A percentile compares a stretch with the other conserved stretches of the same genome.
phyloP scores from a whole-genome alignment of 2,329 filamentous ascomycete genomes.

The Talaromyces sp. region DNA sequence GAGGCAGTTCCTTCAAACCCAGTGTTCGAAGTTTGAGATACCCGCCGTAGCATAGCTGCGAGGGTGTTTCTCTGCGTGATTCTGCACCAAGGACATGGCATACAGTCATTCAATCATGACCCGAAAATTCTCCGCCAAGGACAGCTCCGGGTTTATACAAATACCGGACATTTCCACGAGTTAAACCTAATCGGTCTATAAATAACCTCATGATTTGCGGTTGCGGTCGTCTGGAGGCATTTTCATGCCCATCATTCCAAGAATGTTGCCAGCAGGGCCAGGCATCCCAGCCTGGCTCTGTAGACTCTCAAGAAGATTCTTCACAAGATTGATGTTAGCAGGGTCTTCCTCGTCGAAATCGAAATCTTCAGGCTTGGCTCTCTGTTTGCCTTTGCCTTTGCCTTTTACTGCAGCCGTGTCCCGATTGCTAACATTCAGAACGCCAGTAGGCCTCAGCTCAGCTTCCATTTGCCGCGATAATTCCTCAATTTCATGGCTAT shows the following conservation, averaged over 20 bases:
- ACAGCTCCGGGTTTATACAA: not conserved
- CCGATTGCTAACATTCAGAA: constrained; percentile 36
- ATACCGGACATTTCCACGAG: not conserved
- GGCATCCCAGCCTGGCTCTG: constrained; percentile 81
- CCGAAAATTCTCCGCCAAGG: not conserved
- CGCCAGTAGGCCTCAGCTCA: constrained; percentile 44
- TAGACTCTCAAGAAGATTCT: constrained; percentile 87
- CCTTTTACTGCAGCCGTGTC: constrained; percentile 18
- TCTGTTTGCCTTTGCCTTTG: constrained; percentile 24
- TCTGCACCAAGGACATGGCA: not conserved
- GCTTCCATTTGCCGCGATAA: constrained; percentile 44
- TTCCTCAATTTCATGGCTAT: constrained; percentile 53
- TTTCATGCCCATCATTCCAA: constrained; percentile 77
- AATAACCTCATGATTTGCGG: not conserved
- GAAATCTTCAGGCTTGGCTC: constrained; percentile 19
- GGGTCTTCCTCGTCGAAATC: constrained; percentile 52
- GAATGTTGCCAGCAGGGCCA: constrained; percentile 80
- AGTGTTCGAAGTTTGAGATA: too few species aligned
- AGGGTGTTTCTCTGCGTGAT: too few species aligned
- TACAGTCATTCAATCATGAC: not conserved
- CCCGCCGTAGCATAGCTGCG: not conserved
- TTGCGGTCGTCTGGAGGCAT: constrained; percentile 68
- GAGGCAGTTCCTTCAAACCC: not conserved
- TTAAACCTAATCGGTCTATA: not conserved
- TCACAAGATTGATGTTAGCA: constrained; percentile 80